Percentiles rank a stretch among this genome's conserved stretches.
phyloP scores from a whole-genome alignment of 371 early-diverging fungal genomes.

The Dichotomocladium elegans region DNA sequence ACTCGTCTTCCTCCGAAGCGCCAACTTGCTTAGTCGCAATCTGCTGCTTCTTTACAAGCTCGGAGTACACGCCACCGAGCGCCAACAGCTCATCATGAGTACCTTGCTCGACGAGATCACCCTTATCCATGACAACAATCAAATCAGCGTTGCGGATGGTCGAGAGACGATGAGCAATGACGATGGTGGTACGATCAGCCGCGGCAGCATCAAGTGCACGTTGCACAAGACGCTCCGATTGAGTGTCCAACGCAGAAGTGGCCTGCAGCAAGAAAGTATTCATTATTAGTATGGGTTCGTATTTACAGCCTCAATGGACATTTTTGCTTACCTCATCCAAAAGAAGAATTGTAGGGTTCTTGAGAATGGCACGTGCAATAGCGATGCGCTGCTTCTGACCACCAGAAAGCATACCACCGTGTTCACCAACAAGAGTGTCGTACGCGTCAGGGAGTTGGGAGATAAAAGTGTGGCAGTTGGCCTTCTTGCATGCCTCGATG shows the following conservation, averaged over 20 bases:
- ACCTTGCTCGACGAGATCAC: conserved; percentile 67
- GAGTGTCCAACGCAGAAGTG: conserved; percentile 63
- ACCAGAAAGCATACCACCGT: too few species aligned
- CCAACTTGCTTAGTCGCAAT: conserved; percentile 30
- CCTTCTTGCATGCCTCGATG: too few species aligned
- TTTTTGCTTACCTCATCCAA: too few species aligned
- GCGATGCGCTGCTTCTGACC: too few species aligned
- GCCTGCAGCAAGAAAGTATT: conserved; percentile 39
- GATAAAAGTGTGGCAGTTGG: too few species aligned
- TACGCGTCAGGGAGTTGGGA: too few species aligned
- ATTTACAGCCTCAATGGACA: too few species aligned
- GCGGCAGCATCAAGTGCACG: too few species aligned
- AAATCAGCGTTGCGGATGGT: conserved; percentile 74
- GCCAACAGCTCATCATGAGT: conserved; percentile 58
- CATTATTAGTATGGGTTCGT: background rate
- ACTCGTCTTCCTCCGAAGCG: conserved; percentile 11
- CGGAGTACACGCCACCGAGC: conserved; percentile 42
- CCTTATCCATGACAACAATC: conserved; percentile 74
- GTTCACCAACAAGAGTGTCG: too few species aligned
- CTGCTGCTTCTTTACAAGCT: conserved; percentile 51
- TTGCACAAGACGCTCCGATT: too few species aligned
- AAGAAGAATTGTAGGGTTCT: too few species aligned
- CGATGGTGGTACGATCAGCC: conserved; percentile 89
- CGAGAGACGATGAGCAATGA: conserved; percentile 84
- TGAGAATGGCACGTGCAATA: too few species aligned